Percentiles rank a stretch among this genome's conserved stretches.
Conservation (phyloP, 164 flowering plant species). For the Magnolia officinalis region DNA sequence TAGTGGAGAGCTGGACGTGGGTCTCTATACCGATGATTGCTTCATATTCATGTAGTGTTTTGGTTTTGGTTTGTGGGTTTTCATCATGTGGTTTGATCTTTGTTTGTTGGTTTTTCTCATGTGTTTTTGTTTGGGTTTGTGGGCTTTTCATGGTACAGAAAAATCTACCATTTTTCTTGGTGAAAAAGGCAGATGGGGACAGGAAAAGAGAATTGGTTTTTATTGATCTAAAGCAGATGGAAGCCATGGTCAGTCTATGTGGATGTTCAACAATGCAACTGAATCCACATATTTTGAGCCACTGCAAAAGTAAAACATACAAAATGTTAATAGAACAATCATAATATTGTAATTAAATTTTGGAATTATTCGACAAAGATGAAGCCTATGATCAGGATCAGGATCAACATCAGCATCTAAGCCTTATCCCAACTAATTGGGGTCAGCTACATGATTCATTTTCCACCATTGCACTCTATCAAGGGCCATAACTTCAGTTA, state of each 20-base stretch:
- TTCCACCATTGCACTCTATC: too few species aligned
- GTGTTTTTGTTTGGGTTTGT: conserved; percentile 15
- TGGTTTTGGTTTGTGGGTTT: neutral
- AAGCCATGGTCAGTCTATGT: conserved; percentile 43
- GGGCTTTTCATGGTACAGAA: conserved; percentile 45
- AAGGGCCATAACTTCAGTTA: too few species aligned
- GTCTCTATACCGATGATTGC: conserved; percentile 91
- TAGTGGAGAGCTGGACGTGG: conserved; percentile 82
- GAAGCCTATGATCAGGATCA: too few species aligned
- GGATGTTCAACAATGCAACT: neutral
- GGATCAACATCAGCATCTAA: too few species aligned
- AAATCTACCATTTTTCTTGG: conserved; percentile 32
- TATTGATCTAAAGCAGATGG: conserved; percentile 50
- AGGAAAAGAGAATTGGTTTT: conserved; percentile 33
- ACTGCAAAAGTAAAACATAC: conserved; percentile 1
- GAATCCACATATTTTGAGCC: neutral
- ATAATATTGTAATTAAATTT: neutral
- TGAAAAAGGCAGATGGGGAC: conserved; percentile 30
- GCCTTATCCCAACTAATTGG: too few species aligned
- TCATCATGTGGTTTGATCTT: neutral
- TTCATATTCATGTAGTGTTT: conserved; percentile 51
- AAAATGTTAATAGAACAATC: neutral
- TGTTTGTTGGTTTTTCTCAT: neutral
- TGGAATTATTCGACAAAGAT: too few species aligned
- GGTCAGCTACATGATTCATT: too few species aligned